Evolutionary conservation across 2,329 filamentous ascomycete genomes (phyloP), one percentile per base, ranked within the genome.

Genomic region (Stenocarpella maydis): DNA sequence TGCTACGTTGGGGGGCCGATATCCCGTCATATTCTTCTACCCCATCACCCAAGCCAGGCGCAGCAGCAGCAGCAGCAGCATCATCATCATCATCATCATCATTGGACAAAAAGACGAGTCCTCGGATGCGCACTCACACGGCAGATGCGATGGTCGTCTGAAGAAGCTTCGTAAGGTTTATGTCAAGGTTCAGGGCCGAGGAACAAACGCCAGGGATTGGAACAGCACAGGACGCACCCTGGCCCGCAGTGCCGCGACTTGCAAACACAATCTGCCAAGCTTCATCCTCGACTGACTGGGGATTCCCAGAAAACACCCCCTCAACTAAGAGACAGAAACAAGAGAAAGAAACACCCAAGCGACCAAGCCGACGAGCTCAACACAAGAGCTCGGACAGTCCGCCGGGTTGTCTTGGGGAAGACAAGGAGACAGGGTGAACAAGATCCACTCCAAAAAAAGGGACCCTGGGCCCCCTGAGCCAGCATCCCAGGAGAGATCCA

Each of bases 161-260:
- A 61, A 61, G 58, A 61, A 61, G 58, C 58, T 61, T 47, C 58
- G 26, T 12, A 61, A 34, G 41, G 58, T 47, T 61, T 41, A 43
- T 21, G 41, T 31, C 41, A 61, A 61, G 58, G 58, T 61, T 61
- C 58, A 61, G 58, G 58, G 41, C 58, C 47, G 41, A 37, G 34
- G 58, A 14, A 34, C 26, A n/a, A n/a, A n/a, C 9, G 39, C 28
- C 31, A 37, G 19, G 17, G 10, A 47, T 61, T 47, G 55, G 45
- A 61, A 61, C 55, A 43, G 53, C 39, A 34, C 34, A 37, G 34
- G 6, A 12, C 34, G 34, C 34, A 37, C 34, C 34, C 34, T 37
- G 58, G 12, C 58, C 58, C 41, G 21, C 58, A 14, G 41, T 12
- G 19, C 26, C 15, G 14, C 21, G 34, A 12, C 34, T 37, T 37